Evolutionary conservation across 345 rosid species (phyloP).

Genomic region (Citrus sinensis): DVS_A1.0 CM039166.1:13818001-13818500

Average conservation of each 20-base stretch:
- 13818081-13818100: neutral
- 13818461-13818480: slow-evolving; percentile 9
- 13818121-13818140: slow-evolving; percentile 22
- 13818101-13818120: neutral
- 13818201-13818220: slow-evolving; percentile 11
- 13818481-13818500: slow-evolving; percentile 28
- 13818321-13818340: slow-evolving; percentile 12
- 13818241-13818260: neutral
- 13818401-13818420: slow-evolving; percentile 30
- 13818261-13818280: neutral
- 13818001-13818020: slow-evolving; percentile 60
- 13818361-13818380: neutral
- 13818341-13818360: neutral
- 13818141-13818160: slow-evolving; percentile 7
- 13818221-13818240: neutral
- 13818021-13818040: slow-evolving; percentile 62
- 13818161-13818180: slow-evolving; percentile 19
- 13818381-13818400: neutral
- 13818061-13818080: slow-evolving; percentile 6
- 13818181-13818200: slow-evolving; percentile 5
- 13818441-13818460: slow-evolving; percentile 27
- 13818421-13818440: slow-evolving; percentile 25
- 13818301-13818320: slow-evolving; percentile 41
- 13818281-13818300: neutral
- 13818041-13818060: slow-evolving; percentile 40